Base-by-base conservation (phyloP, 2,329 filamentous ascomycete species). In the Drechslerella dactyloides region DNA sequence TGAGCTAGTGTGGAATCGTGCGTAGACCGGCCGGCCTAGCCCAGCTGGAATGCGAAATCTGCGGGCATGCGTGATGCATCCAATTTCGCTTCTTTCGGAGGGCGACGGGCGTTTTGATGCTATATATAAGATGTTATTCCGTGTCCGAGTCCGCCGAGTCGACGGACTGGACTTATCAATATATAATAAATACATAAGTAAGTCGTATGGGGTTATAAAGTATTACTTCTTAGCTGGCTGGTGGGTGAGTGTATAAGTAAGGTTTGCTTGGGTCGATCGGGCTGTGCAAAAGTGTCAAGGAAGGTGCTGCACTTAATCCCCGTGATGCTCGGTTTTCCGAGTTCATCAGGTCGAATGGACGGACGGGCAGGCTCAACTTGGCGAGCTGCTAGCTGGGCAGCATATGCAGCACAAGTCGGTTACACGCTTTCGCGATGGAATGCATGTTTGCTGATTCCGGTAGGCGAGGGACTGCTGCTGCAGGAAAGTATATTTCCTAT, bases 81-180 rank as follows among this genome's bases (percentile, higher is more conserved):
- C 33, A 53, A 69, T 62, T 69, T 69, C 57, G 57, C 44, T 69
- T 62, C 65, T 23, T 52, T 54, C 65, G 65, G 52, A 58, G 52
- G 35, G 58, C 52, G 59, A 69, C 65, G 65, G 64, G 58, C 44
- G 24, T 61, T 69, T 61, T 69, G 51, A 61, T 69, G n/a, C 64
- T 69, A 69, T 69, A 69, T 69, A 69, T 69, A 60, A 37, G 37
- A 42, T 13, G 37, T 33, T 42, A 51, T 37, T 50, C 24, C 27
- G 19, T 59, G n/a, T n/a, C n/a, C 48, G 21, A 3, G 15, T 17
- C 33, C 10, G 21, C 42, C 42, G 37, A 42, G 13, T 42, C n/a
- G n/a, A 15, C 11, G n/a, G 37, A 33, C 27, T 33, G 27, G 27
- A 33, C 27, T 33, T 33, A 33, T 33, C 27, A 3, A 4, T 42